Conservation (phyloP, 208 protist genomes). For the Crithidia brevicula region DNA sequence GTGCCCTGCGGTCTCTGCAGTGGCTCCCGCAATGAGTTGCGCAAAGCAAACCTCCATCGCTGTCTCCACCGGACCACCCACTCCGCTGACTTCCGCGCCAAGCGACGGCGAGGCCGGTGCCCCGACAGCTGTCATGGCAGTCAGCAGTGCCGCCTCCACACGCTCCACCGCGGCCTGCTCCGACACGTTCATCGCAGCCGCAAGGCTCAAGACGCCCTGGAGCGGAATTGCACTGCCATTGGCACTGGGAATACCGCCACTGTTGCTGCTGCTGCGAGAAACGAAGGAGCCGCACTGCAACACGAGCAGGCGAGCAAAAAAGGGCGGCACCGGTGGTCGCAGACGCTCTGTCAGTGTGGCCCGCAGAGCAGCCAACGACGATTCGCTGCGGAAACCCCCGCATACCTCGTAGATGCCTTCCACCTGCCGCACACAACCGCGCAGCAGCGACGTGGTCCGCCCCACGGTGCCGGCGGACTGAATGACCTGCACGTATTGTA, state of each 20-base stretch:
- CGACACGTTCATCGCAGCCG: constrained; percentile 7
- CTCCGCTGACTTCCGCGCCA: background rate
- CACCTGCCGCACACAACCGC: constrained; percentile 37
- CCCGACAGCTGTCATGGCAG: background rate
- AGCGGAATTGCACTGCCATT: too few relatives aligned
- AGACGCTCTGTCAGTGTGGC: constrained; percentile 10
- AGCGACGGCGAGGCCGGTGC: background rate
- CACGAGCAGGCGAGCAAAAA: constrained; percentile 26
- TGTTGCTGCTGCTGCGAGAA: background rate
- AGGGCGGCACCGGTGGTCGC: constrained; percentile 24
- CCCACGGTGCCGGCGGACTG: constrained; percentile 22
- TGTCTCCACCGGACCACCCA: background rate
- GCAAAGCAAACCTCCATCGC: constrained; percentile 10
- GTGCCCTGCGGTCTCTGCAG: background rate
- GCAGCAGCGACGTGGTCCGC: constrained; percentile 27
- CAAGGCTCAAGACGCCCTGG: background rate
- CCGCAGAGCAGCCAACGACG: background rate
- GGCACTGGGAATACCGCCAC: too few relatives aligned
- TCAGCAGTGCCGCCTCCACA: constrained; percentile 25
- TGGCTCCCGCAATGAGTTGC: constrained; percentile 6
- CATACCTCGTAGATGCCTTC: constrained; percentile 33
- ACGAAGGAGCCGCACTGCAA: constrained; percentile 25
- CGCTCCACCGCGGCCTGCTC: constrained; percentile 18
- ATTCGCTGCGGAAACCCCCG: constrained; percentile 10
- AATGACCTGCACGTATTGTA: constrained; percentile 33